phyloP scores from a whole-genome alignment of 306 rosid genomes.

The Macrotyloma uniflorum region DNA sequence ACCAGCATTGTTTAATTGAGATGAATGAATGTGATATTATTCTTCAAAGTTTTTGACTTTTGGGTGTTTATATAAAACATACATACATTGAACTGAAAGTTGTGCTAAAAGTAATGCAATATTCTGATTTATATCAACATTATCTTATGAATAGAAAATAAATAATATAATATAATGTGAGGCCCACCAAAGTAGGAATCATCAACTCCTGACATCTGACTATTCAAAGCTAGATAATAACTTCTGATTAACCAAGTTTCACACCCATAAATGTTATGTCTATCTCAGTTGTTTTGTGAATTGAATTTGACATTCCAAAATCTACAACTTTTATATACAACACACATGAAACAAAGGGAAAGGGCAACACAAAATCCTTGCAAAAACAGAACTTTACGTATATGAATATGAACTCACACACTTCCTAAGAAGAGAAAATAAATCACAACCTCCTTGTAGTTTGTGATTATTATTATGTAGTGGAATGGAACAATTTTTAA shows the following conservation, averaged over 20 bases:
- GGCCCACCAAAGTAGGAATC: neutral
- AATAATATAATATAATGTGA: neutral
- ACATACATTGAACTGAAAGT: neutral
- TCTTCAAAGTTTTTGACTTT: neutral
- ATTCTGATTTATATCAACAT: neutral
- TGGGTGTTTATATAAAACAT: neutral
- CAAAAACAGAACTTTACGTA: neutral
- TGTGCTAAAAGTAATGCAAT: neutral
- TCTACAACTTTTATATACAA: neutral
- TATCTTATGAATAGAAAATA: too few relatives aligned
- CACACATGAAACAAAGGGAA: neutral
- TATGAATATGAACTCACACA: neutral
- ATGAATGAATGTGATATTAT: neutral
- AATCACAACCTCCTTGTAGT: neutral
- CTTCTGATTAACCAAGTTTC: neutral
- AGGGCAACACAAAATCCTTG: neutral
- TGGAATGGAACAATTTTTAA: slow-evolving; percentile 16
- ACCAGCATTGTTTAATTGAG: neutral
- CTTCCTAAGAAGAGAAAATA: neutral
- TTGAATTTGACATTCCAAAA: neutral
- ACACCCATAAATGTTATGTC: neutral
- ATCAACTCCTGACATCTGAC: neutral
- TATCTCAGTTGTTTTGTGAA: neutral
- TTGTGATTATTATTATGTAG: neutral
- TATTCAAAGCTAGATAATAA: neutral